Evolutionary conservation across 225 moss, liverwort and hornwort species (phyloP), one percentile per base, ranked within the genome.

Genomic region (Pleurozium schreberi): DNA sequence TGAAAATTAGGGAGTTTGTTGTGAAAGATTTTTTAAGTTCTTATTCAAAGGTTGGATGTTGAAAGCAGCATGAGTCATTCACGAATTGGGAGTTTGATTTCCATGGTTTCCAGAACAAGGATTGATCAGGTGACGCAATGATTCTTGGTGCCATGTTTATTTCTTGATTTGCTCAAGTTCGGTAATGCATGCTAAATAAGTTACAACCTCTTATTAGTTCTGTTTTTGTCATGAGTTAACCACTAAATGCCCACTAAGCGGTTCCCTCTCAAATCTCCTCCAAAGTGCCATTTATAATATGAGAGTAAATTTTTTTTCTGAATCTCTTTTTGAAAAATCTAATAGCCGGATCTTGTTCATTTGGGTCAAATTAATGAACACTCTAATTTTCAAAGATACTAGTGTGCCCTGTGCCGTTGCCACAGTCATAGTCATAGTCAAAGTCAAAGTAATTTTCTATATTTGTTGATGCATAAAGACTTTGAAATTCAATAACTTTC

Each of bases 341-440:
- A 8, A 4, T 0, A 0, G 8, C 1, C 50, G 0, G 34, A 52
- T 12, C 50, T 33, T 50, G 21, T 8, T 34, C 34, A 34, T 50
- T 13, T 34, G 34, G 21, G 21, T 34, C 22, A 21, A 34, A 8
- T 34, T 52, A 21, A 13, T 34, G 1, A 6, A 5, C 0, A 11
- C 0, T 33, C 0, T 2, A 12, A 21, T 75, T 8, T 34, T 34
- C 2, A 8, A 50, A 8, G 33, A 50, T 8, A n/a, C n/a, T n/a
- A n/a, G n/a, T n/a, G n/a, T n/a, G n/a, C n/a, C n/a, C n/a, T n/a
- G n/a, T n/a, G n/a, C n/a, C n/a, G n/a, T n/a, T n/a, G n/a, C n/a
- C n/a, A n/a, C n/a, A n/a, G n/a, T n/a, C n/a, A n/a, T n/a, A n/a
- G n/a, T n/a, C n/a, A n/a, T n/a, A n/a, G n/a, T n/a, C n/a, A n/a